Conservation (phyloP, 2,329 filamentous ascomycete genomes). For the Aspergillus bombycis region DNA sequence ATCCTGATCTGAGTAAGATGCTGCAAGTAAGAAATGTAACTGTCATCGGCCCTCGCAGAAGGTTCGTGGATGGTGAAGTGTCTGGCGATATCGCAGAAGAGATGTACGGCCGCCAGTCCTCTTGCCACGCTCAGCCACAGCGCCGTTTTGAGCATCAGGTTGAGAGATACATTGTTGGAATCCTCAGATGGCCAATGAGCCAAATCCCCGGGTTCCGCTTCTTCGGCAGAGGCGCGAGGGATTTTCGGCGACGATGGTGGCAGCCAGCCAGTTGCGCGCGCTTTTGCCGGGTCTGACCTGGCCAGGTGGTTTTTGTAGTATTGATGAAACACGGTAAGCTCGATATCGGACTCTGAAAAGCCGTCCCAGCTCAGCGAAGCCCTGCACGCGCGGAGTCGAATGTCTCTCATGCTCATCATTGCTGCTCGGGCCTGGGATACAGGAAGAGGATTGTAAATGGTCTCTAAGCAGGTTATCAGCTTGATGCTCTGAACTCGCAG, state of each 20-base stretch:
- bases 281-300: slow-evolving; percentile 17
- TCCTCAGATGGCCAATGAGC: slow-evolving; percentile 18
- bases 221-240: slow-evolving; percentile 16
- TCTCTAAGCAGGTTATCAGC: slow-evolving; percentile 13
- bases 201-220: slow-evolving; percentile 14
- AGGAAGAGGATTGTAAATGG: slow-evolving; percentile 17
- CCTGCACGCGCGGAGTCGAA: slow-evolving; percentile 25
- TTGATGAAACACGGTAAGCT: slow-evolving; percentile 23
- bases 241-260: slow-evolving; percentile 16
- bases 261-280: slow-evolving; percentile 22
- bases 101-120: slow-evolving; percentile 30
- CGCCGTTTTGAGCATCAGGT: slow-evolving; percentile 27
- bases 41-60: not conserved
- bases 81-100: slow-evolving; percentile 32
- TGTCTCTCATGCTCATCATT: slow-evolving; percentile 21
- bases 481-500: not conserved
- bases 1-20: slow-evolving; percentile 21
- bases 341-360: slow-evolving; percentile 19
- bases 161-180: slow-evolving; percentile 9
- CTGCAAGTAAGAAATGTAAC: slow-evolving; percentile 17
- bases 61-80: slow-evolving; percentile 25
- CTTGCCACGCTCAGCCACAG: slow-evolving; percentile 31
- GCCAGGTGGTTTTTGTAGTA: slow-evolving; percentile 24
- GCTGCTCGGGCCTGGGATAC: slow-evolving; percentile 16
- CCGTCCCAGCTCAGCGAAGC: slow-evolving; percentile 23